Evolutionary conservation across 148 eudicot species (phyloP).

Genomic region (Vaccinium macrocarpon): DNA sequence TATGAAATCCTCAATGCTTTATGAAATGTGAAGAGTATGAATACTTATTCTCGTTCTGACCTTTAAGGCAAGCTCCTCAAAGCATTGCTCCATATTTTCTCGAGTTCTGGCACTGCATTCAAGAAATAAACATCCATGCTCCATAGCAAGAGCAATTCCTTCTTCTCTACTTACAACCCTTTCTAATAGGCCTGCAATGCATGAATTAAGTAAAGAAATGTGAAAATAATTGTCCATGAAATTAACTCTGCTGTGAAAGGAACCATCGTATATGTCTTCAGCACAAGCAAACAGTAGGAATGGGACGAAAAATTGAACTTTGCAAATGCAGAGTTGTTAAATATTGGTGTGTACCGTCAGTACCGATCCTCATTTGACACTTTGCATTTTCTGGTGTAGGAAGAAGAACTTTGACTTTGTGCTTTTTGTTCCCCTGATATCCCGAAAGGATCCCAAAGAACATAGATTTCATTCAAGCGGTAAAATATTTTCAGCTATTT

Average conservation of each 20-base stretch:
- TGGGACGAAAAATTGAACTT: no score
- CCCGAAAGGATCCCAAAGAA: not conserved
- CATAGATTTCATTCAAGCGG: not conserved
- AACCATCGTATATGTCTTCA: not conserved
- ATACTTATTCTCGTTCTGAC: constrained; percentile 29
- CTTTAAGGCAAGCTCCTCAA: constrained; percentile 90
- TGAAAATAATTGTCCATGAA: not conserved
- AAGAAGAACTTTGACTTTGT: not conserved
- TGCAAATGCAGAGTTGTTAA: not conserved
- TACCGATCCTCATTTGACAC: not conserved
- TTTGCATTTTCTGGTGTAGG: not conserved
- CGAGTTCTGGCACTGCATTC: constrained; percentile 96
- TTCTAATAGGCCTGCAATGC: constrained; percentile 70
- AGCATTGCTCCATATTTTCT: constrained; percentile 83
- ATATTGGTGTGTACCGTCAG: not conserved
- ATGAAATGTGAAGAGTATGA: not conserved
- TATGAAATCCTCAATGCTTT: not conserved
- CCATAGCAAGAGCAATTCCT: constrained; percentile 82
- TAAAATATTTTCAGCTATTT: not conserved
- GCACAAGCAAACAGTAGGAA: not conserved
- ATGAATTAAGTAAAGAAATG: not conserved
- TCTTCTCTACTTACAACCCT: constrained; percentile 88
- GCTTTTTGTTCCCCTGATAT: not conserved
- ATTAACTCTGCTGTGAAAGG: not conserved
- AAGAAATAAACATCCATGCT: constrained; percentile 70